These are phyloP conservation scores for Stephania yunnanensis DNA, from an alignment of 164 flowering plant species.

Conservation along the genomic window DNA sequence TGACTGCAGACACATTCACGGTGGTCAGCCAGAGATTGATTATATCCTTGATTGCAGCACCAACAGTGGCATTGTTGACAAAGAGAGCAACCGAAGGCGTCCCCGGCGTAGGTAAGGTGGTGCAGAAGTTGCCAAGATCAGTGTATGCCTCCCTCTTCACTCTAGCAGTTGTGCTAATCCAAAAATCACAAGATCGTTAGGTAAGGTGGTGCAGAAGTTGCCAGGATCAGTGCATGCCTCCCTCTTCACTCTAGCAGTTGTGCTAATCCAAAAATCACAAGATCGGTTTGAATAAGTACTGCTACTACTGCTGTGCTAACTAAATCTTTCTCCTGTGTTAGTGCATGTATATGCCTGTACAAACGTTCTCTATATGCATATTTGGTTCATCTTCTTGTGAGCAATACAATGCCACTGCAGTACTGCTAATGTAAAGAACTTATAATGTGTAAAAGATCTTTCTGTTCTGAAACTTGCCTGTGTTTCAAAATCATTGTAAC, in stretches of 20 bases:
- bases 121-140: slow-evolving; percentile 73
- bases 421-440: too few species aligned
- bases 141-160: slow-evolving; percentile 73
- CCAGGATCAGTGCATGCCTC: slow-evolving; percentile 80
- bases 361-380: background rate
- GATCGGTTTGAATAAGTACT: slow-evolving; percentile 21
- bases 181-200: slow-evolving; percentile 43
- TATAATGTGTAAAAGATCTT: too few species aligned
- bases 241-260: slow-evolving; percentile 59
- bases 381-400: background rate
- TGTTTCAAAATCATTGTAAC: too few species aligned
- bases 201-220: slow-evolving; percentile 71
- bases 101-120: slow-evolving; percentile 76
- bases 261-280: slow-evolving; percentile 44
- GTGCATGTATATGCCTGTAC: background rate
- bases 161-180: slow-evolving; percentile 56
- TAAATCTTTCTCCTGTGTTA: background rate
- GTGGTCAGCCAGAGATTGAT: slow-evolving; percentile 67
- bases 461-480: too few species aligned
- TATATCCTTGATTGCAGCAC: slow-evolving; percentile 66
- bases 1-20: slow-evolving; percentile 52
- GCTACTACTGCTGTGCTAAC: background rate
- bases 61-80: slow-evolving; percentile 70
- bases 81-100: slow-evolving; percentile 85
- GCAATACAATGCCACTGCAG: background rate